Evolutionary conservation across 768 basidiomycete species (phyloP), one percentile per base, ranked within the genome.

Genomic region (Polyporus arcularius): DNA sequence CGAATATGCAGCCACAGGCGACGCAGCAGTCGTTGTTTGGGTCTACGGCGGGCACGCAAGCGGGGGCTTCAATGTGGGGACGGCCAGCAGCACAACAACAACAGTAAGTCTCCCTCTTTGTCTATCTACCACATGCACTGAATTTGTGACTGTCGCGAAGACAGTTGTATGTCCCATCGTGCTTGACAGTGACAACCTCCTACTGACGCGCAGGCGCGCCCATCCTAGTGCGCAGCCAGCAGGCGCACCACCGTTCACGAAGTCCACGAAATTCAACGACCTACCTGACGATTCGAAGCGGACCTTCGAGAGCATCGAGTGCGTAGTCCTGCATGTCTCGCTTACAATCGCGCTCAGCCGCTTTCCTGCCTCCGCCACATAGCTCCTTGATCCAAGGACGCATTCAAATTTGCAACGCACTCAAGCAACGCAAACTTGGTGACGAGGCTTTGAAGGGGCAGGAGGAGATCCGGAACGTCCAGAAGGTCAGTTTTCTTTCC

Each of bases 251-350:
- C 75, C 76, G 6, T 82, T 87, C 65, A 77, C 77, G 31, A 81
- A 76, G 58, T 77, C 79, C 0, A 90, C 90, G 0, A 93, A 91
- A 69, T 94, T 92, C 73, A 94, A 93, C 55, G 92, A 94, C 70
- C 73, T 93, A 4, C 86, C 89, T 1, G 90, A 93, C 53, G 79
- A 84, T 2, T 62, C 86, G 21, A 89, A 85, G 73, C 85, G 74
- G 62, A 77, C 73, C 4, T 77, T 94, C 16, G 92, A 92, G 68
- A 70, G 72, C 41, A 82, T 94, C 45, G 92, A 94, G 92, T 93
- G 65, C 59, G 85, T 66, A 31, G 4, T 7, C 18, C 26, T 21
- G 6, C 39, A 16, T 35, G 45, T 52, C 39, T 40, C 16, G 21
- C 21, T 26, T 26, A 14, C 4, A 28, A 48, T 28, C 53, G 10